Evolutionary conservation across 805 yeast genomes (phyloP), one percentile per base, ranked within the genome.

Genomic region (Priceomyces castillae): DNA sequence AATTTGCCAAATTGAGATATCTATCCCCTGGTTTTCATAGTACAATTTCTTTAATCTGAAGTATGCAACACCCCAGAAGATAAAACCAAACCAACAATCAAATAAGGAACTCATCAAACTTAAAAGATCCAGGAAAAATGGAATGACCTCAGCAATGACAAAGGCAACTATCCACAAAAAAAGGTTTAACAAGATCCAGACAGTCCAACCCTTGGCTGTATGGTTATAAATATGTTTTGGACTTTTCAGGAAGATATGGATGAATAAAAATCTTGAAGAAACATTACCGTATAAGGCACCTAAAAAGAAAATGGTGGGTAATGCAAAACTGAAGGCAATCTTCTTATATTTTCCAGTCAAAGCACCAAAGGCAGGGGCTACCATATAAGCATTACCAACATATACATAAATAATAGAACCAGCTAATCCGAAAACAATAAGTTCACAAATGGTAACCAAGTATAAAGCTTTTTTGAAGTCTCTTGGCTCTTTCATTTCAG

Each of bases 81-180:
- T 77, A 51, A 78, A 80, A 0, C 84, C 84, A 50, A 80, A 80
- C 81, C 83, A 80, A 56, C 84, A 78, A 57, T 80, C 84, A 52
- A 80, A 80, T 40, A 80, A 62, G 2, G 85, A 78, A 11, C 79
- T 74, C 83, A 80, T 78, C 51, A 80, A 61, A 2, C 82, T 71
- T 26, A 80, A 63, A 46, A 80, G 59, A 51, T 79, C 84, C 20
- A 78, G 70, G 59, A 80, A 80, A 57, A 80, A 79, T n/a, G 85
- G 85, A 51, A 80, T 78, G 23, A 77, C 84, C 55, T 80, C 82
- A 1, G 83, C 84, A 51, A 80, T 65, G n/a, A 79, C 59, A 47
- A 78, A 80, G 0, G 83, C 82, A 4, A 73, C 22, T 11, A 72
- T 54, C 84, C 84, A 80, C 17, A 75, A 63, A 1, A 50, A 43